Conservation (phyloP, 768 basidiomycete genomes). For the Collybia mongolica region DNA sequence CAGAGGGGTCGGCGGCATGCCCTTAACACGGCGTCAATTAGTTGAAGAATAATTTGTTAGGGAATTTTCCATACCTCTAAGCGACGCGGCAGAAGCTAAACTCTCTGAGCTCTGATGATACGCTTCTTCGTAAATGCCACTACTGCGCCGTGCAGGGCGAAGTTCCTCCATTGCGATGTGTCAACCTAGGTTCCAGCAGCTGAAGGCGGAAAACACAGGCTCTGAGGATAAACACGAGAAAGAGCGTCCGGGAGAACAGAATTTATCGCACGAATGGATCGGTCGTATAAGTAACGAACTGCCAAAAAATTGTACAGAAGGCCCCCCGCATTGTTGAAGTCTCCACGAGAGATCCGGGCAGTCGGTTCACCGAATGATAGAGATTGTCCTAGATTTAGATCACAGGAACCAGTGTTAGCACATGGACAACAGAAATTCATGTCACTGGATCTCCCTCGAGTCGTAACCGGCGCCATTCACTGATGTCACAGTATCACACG, state of each 20-base stretch:
- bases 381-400: conserved; percentile 17
- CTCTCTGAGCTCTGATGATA: conserved; percentile 26
- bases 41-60: background rate
- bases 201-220: conserved; percentile 9
- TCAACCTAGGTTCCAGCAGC: conserved; percentile 7
- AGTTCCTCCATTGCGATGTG: conserved; percentile 33
- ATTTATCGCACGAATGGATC: conserved; percentile 2
- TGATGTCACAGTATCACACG: conserved; percentile 9
- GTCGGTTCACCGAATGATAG: background rate
- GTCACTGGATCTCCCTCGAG: conserved; percentile 18
- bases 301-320: conserved; percentile 3
- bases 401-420: conserved; percentile 17
- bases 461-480: conserved; percentile 2
- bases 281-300: conserved; percentile 11
- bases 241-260: conserved; percentile 1
- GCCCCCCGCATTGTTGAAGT: background rate
- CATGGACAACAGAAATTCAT: conserved; percentile 19
- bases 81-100: conserved; percentile 28
- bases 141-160: conserved; percentile 30
- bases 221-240: conserved; percentile 14
- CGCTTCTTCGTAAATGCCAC: conserved; percentile 30
- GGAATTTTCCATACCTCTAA: conserved; percentile 27
- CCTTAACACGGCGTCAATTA: conserved; percentile 17
- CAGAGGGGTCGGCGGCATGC: conserved; percentile 31
- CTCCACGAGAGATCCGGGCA: conserved; percentile 12